Evolutionary conservation across 2,329 filamentous ascomycete genomes (phyloP).

Genomic region (Aspergillus luchuensis): DNA sequence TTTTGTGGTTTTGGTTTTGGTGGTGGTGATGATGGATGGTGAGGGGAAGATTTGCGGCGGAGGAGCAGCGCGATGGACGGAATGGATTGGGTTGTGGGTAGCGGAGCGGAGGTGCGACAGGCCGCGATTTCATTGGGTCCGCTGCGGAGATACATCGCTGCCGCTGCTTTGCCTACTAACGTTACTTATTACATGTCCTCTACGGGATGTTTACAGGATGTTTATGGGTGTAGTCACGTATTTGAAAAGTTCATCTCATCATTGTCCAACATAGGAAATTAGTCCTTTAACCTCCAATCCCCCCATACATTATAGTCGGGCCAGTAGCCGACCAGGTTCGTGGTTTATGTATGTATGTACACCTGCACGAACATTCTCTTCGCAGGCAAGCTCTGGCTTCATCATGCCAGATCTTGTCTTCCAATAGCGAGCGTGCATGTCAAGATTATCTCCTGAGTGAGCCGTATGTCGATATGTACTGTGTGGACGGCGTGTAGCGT

Average conservation of each 20-base stretch:
- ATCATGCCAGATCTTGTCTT: constrained; percentile 13
- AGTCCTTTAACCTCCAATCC: constrained; percentile 28
- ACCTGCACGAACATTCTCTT: constrained; percentile 27
- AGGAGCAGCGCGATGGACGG: constrained; percentile 1
- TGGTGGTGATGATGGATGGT: not conserved
- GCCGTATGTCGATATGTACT: constrained; percentile 32
- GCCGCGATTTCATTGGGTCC: constrained; percentile 1
- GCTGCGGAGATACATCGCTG: constrained; percentile 8
- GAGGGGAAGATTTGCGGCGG: constrained; percentile 3
- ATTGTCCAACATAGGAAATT: constrained; percentile 36
- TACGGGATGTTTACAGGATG: no score
- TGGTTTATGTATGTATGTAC: constrained; percentile 36
- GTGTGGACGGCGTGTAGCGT: constrained; percentile 28
- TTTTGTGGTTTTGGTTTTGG: not conserved
- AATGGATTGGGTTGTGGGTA: constrained; percentile 7
- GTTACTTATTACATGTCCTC: no score
- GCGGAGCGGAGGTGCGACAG: constrained; percentile 24
- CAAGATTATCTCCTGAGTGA: constrained; percentile 21
- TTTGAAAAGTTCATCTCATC: not conserved
- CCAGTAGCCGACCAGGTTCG: constrained; percentile 21
- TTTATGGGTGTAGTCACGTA: no score
- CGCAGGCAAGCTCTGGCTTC: constrained; percentile 2
- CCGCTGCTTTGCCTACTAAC: not conserved
- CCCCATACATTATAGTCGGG: constrained; percentile 29
- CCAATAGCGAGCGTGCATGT: constrained; percentile 15